Evolutionary conservation across 768 basidiomycete species (phyloP), one percentile per base, ranked within the genome.

Genomic region (Austroboletus eburneus): DNA sequence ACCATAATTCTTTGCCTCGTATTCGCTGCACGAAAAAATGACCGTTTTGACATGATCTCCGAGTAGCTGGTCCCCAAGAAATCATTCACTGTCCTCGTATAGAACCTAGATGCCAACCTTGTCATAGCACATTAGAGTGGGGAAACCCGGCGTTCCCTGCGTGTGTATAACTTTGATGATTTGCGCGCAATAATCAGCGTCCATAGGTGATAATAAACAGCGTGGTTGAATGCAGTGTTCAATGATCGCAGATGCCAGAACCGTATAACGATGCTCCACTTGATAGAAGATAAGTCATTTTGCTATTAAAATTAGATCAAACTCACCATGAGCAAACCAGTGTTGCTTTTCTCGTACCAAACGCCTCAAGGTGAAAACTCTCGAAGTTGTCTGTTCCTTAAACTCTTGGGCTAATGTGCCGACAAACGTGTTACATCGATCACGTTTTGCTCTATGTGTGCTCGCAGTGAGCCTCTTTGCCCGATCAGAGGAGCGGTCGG

Each of bases 1-100:
- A 89, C 94, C 93, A 57, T 92, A 93, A 66, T 97, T 98, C 42
- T 87, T 81, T 12, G 92, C 93, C 68, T 99, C 94, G 56, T 91
- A 91, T 69, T 95, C 95, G 53, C 94, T 96, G 59, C 92, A 94
- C 1, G 91, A 87, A 65, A 93, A 96, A 20, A 97, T 72, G 10
- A 93, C 77, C 6, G 84, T 82, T 42, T 88, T 84, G 42, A 96
- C 76, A 52, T 90, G 85, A 35, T 91, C 88, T 8, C 83, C 83
- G 20, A 98, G 81, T 29, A 97, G 69, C 91, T 96, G 32, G 12
- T 4, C 20, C 32, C 56, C 20, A 29, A 36, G n/a, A 30, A 30
- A 49, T 33, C 50, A 30, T 42, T 39, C 39, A 51, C 25, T 21
- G 7, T 24, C n/a, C 23, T 30, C 18, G 29, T 32, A 17, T 16